Conservation (phyloP, 257 asterid species). For the Cynanchum wilfordii region DNA sequence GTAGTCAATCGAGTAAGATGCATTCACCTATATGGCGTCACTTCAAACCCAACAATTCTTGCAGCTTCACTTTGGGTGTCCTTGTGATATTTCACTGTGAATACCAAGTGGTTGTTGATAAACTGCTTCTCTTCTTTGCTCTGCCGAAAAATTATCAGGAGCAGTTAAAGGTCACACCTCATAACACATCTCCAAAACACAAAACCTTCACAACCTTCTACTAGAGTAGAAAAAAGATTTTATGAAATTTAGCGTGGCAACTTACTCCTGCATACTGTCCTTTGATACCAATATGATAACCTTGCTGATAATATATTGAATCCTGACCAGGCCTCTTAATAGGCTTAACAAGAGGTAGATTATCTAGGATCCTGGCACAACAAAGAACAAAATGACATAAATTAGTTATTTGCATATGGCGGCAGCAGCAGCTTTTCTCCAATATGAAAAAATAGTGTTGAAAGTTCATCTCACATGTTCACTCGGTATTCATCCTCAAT, state of each 20-base stretch:
- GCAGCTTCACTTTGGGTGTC: slow-evolving; percentile 68
- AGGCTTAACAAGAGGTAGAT: slow-evolving; percentile 86
- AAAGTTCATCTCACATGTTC: slow-evolving; percentile 33
- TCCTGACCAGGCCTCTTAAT: slow-evolving; percentile 47
- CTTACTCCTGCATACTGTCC: slow-evolving; percentile 78
- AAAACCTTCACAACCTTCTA: neutral
- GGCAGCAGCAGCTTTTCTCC: neutral
- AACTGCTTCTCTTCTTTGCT: slow-evolving; percentile 59
- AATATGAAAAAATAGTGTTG: neutral
- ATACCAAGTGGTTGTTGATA: slow-evolving; percentile 69
- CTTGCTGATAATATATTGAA: slow-evolving; percentile 64
- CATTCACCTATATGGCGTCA: slow-evolving; percentile 64
- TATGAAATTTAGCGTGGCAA: slow-evolving; percentile 1
- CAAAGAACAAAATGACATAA: slow-evolving; percentile 18
- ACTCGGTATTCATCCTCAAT: slow-evolving; percentile 44
- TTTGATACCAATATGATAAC: slow-evolving; percentile 67
- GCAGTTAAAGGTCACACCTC: slow-evolving; percentile 14
- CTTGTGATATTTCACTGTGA: slow-evolving; percentile 73
- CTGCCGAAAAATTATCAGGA: slow-evolving; percentile 27
- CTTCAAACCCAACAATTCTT: slow-evolving; percentile 88
- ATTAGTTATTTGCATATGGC: slow-evolving; percentile 3
- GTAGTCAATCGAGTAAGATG: neutral
- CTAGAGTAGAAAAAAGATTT: neutral
- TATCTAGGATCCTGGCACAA: slow-evolving; percentile 72
- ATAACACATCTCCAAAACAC: neutral